Evolutionary conservation across 495 filamentous ascomycete species (phyloP).

Genomic region (Aspergillus olivimuriae): DNA sequence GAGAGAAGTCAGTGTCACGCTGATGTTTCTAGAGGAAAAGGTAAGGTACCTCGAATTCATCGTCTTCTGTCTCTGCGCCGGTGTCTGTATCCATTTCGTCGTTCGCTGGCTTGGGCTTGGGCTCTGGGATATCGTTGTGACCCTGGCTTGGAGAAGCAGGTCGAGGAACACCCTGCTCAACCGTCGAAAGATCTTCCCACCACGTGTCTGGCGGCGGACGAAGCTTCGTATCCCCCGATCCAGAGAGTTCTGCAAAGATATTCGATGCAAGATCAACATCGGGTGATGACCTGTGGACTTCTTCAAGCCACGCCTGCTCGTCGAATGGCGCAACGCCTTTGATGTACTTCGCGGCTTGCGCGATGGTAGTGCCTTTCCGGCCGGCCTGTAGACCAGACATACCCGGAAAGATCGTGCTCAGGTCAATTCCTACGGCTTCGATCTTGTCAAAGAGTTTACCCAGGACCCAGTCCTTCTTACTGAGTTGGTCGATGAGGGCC

Average conservation of each 20-base stretch:
- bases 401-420: slow-evolving; percentile 64
- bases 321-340: slow-evolving; percentile 44
- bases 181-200: slow-evolving; percentile 32
- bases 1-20: no score
- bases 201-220: slow-evolving; percentile 24
- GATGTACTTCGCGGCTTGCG: slow-evolving; percentile 34
- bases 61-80: slow-evolving; percentile 21
- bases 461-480: slow-evolving; percentile 76
- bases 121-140: no score
- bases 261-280: slow-evolving; percentile 18
- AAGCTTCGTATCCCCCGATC: slow-evolving; percentile 2
- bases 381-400: slow-evolving; percentile 39
- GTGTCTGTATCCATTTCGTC: slow-evolving; percentile 13
- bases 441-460: slow-evolving; percentile 70
- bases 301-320: slow-evolving; percentile 33
- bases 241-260: slow-evolving; percentile 20
- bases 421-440: slow-evolving; percentile 59
- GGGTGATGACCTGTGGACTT: slow-evolving; percentile 13
- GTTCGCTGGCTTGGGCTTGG: slow-evolving; percentile 1
- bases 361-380: slow-evolving; percentile 27
- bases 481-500: slow-evolving; percentile 52
- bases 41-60: slow-evolving; percentile 41
- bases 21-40: no score
- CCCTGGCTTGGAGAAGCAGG: no score
- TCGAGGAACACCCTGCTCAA: not conserved